These are phyloP conservation scores for Cyclocybe aegerita DNA, from an alignment of 768 basidiomycete genomes.

Conservation along the genomic window DNA sequence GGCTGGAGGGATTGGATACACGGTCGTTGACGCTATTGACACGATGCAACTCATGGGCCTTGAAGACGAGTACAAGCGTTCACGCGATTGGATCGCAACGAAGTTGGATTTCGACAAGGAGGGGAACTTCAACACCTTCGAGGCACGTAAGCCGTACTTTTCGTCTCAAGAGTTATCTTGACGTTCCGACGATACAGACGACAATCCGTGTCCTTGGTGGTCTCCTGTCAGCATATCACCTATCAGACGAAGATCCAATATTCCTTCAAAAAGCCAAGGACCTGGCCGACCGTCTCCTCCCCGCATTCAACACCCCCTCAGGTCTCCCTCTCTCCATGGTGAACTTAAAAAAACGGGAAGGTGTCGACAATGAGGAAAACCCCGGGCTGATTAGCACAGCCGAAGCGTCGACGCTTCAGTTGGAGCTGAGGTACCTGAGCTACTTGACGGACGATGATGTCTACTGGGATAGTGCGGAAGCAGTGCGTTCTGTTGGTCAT, in stretches of 20 bases:
- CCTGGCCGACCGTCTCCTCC: slow-evolving; percentile 80
- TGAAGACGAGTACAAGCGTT: slow-evolving; percentile 74
- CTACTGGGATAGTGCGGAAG: slow-evolving; percentile 86
- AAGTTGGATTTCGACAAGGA: slow-evolving; percentile 78
- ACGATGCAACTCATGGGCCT: slow-evolving; percentile 89
- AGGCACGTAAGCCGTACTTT: slow-evolving; percentile 63
- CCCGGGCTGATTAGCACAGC: slow-evolving; percentile 74
- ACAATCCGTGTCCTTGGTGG: slow-evolving; percentile 94
- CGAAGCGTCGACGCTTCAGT: slow-evolving; percentile 83
- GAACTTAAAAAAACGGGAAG: slow-evolving; percentile 66
- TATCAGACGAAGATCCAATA: slow-evolving; percentile 68
- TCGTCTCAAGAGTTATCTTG: slow-evolving; percentile 55
- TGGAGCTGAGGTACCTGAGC: slow-evolving; percentile 87
- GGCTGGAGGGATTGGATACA: slow-evolving; percentile 85
- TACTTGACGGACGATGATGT: slow-evolving; percentile 70
- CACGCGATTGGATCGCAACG: slow-evolving; percentile 74
- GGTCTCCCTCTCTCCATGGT: slow-evolving; percentile 78
- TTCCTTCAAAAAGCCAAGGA: slow-evolving; percentile 80
- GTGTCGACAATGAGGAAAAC: slow-evolving; percentile 59
- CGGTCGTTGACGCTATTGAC: slow-evolving; percentile 87
- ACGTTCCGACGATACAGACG: slow-evolving; percentile 49
- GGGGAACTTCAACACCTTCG: slow-evolving; percentile 83
- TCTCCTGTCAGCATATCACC: slow-evolving; percentile 81
- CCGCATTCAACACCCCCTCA: slow-evolving; percentile 78
- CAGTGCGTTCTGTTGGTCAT: slow-evolving; percentile 35